Conservation (phyloP, 331 rosid species). For the Phaseolus coccineus region DNA sequence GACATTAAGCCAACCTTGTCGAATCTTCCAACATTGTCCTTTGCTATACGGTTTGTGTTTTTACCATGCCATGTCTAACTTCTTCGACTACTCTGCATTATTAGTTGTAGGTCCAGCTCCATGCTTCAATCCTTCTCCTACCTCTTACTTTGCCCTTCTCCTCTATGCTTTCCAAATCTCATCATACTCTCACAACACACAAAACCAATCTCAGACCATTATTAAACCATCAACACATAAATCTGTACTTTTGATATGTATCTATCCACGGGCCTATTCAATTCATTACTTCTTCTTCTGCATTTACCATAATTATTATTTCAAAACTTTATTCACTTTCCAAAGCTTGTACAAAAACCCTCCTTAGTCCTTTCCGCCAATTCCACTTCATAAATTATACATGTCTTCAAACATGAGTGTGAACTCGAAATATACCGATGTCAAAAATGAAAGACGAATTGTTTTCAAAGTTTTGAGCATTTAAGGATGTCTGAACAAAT, state of each 20-base stretch:
- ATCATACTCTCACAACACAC: constrained; percentile 38
- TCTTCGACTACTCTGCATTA: constrained; percentile 22
- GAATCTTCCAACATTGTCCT: constrained; percentile 44
- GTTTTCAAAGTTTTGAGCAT: too few species aligned
- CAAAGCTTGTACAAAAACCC: neutral
- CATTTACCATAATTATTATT: neutral
- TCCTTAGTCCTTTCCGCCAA: neutral
- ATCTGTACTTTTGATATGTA: constrained; percentile 33
- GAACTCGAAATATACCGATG: neutral
- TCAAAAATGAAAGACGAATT: neutral
- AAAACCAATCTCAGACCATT: constrained; percentile 7
- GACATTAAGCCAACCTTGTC: constrained; percentile 43
- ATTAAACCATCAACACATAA: constrained; percentile 22
- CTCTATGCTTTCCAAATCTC: constrained; percentile 38
- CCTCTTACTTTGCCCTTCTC: neutral
- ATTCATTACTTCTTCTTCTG: constrained; percentile 15
- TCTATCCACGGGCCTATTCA: constrained; percentile 33
- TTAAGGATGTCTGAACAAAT: too few species aligned
- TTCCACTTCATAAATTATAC: neutral
- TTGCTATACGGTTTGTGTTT: constrained; percentile 24
- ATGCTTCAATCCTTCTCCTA: constrained; percentile 11
- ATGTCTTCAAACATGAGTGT: neutral
- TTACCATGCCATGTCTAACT: constrained; percentile 1
- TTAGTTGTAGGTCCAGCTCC: constrained; percentile 35
- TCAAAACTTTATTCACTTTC: neutral